These are phyloP conservation scores for Phytopythium montanum DNA, from an alignment of 352 stramenopile genomes.

Conservation along the genomic window DNA sequence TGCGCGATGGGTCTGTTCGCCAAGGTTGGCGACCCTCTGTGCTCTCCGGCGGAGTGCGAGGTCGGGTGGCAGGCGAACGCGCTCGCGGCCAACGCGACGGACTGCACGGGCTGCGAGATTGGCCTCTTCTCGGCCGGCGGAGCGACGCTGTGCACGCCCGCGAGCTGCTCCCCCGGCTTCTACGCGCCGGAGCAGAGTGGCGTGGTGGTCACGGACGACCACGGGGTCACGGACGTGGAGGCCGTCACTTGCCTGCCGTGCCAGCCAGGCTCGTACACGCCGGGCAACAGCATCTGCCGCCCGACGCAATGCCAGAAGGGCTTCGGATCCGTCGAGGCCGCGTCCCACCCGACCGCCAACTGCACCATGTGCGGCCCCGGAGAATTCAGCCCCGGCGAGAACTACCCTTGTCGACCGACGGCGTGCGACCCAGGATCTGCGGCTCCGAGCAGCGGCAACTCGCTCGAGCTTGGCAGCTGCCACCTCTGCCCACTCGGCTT, in stretches of 20 bases:
- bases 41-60: slow-evolving; percentile 28
- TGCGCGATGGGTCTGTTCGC: slow-evolving; percentile 31
- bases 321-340: slow-evolving; percentile 31
- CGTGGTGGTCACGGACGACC: background rate
- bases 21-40: slow-evolving; percentile 14
- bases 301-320: slow-evolving; percentile 30
- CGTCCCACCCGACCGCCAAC: slow-evolving; percentile 33
- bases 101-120: slow-evolving; percentile 42
- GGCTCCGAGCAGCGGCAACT: slow-evolving; percentile 24
- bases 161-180: slow-evolving; percentile 31
- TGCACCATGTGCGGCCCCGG: slow-evolving; percentile 36
- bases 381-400: slow-evolving; percentile 39
- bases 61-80: slow-evolving; percentile 35
- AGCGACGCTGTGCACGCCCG: slow-evolving; percentile 21
- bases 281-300: slow-evolving; percentile 29
- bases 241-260: slow-evolving; percentile 24
- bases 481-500: slow-evolving; percentile 32
- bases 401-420: slow-evolving; percentile 39
- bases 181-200: slow-evolving; percentile 29
- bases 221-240: slow-evolving; percentile 3
- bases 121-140: slow-evolving; percentile 37
- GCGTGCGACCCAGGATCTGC: slow-evolving; percentile 26
- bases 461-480: slow-evolving; percentile 44
- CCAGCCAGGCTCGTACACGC: slow-evolving; percentile 33
- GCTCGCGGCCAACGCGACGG: slow-evolving; percentile 28